Evolutionary conservation across 352 stramenopile species (phyloP).

Genomic region (Thraustochytrium sp.): DNA sequence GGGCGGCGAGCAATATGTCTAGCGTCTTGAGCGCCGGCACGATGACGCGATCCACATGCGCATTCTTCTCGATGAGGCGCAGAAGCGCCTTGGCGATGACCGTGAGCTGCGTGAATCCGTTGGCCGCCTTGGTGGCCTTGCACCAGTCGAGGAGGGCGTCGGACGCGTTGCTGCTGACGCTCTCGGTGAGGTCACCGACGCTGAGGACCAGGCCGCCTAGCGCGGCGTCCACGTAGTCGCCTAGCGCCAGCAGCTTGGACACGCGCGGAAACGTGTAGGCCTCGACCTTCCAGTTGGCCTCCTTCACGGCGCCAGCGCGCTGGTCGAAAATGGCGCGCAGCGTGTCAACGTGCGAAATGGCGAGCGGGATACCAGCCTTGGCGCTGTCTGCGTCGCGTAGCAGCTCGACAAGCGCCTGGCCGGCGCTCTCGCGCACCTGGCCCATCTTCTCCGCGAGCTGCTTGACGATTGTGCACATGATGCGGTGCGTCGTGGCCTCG

Average conservation of each 20-base stretch:
- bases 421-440: conserved; percentile 75
- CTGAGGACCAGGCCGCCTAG: conserved; percentile 18
- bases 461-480: conserved; percentile 77
- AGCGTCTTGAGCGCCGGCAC: conserved; percentile 78
- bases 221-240: conserved; percentile 48
- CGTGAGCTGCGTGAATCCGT: not conserved
- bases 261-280: conserved; percentile 78
- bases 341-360: conserved; percentile 64
- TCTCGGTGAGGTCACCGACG: conserved; percentile 12
- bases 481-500: conserved; percentile 51
- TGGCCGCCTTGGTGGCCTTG: not conserved
- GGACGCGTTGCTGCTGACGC: not conserved
- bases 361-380: conserved; percentile 67
- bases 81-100: conserved; percentile 53
- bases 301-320: conserved; percentile 60
- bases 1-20: conserved; percentile 63
- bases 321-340: conserved; percentile 66
- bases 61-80: conserved; percentile 59
- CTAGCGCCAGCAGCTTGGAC: conserved; percentile 52
- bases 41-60: conserved; percentile 68
- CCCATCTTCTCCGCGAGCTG: conserved; percentile 95
- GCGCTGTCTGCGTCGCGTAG: conserved; percentile 62
- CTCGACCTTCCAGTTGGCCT: conserved; percentile 46
- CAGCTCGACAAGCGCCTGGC: conserved; percentile 74
- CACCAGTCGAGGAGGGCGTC: conserved; percentile 35